Evolutionary conservation across 441 rosid species (phyloP).

Genomic region (Syzygium malaccense): DNA sequence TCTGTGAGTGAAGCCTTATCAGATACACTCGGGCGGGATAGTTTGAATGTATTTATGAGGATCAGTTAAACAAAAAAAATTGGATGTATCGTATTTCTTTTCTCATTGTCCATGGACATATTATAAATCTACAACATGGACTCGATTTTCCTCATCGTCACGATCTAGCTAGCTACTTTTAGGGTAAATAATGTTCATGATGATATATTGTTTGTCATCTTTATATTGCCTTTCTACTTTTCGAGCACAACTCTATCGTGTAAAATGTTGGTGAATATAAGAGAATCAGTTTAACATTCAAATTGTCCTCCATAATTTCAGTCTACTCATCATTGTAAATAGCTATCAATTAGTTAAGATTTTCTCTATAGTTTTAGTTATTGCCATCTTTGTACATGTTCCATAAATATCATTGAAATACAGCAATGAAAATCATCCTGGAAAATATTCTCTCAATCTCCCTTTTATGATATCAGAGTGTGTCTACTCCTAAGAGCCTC

Average conservation of each 20-base stretch:
- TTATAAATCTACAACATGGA: background rate
- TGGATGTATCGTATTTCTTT: background rate
- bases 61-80: background rate
- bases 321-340: no score
- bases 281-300: no score
- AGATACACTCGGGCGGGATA: accelerated
- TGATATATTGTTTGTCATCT: background rate
- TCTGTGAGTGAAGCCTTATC: background rate
- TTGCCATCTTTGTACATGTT: no score
- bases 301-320: no score
- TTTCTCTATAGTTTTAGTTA: no score
- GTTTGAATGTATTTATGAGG: background rate
- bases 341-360: no score
- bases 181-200: background rate
- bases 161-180: background rate
- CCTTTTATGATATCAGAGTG: no score
- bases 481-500: no score
- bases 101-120: background rate
- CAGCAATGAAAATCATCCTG: no score
- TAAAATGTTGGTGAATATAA: background rate
- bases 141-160: background rate
- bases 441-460: no score
- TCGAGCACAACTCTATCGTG: background rate
- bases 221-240: background rate
- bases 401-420: no score